phyloP scores from a whole-genome alignment of 768 basidiomycete genomes.

The Rhodosporidiobolus sp. region DNA sequence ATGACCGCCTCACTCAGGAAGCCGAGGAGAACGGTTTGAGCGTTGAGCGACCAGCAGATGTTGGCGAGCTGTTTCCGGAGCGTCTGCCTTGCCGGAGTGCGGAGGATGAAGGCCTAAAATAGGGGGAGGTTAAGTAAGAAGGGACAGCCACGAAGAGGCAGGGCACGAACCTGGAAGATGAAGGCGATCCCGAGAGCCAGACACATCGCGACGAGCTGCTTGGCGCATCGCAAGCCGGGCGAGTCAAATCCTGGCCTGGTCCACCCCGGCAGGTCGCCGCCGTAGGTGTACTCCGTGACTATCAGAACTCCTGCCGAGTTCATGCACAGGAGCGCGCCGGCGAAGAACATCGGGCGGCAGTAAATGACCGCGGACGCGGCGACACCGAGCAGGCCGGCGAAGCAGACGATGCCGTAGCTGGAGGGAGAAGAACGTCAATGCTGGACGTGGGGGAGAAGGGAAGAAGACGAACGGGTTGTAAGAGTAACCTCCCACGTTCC shows the following conservation, averaged over 20 bases:
- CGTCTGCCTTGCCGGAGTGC: slow-evolving; percentile 45
- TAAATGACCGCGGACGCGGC: slow-evolving; percentile 36
- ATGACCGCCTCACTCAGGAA: slow-evolving; percentile 1
- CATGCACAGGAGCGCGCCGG: slow-evolving; percentile 39
- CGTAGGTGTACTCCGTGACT: slow-evolving; percentile 31
- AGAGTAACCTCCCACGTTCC: slow-evolving; percentile 45
- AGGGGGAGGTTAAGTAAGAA: not conserved
- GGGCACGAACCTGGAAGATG: slow-evolving; percentile 42
- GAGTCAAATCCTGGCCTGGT: slow-evolving; percentile 39
- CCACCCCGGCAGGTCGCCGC: slow-evolving; percentile 29
- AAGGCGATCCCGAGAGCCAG: slow-evolving; percentile 45
- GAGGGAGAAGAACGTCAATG: not conserved
- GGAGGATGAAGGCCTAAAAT: slow-evolving; percentile 43
- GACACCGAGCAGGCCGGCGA: slow-evolving; percentile 19
- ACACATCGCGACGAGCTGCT: slow-evolving; percentile 43
- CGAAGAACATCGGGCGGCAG: slow-evolving; percentile 30
- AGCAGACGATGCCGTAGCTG: slow-evolving; percentile 22
- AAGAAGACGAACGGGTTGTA: slow-evolving; percentile 38
- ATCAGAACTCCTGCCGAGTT: slow-evolving; percentile 7
- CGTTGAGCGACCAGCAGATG: slow-evolving; percentile 22
- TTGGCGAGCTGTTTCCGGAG: slow-evolving; percentile 40
- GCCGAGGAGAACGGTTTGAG: slow-evolving; percentile 15
- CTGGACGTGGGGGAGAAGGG: too few relatives aligned
- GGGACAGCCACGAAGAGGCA: not conserved
- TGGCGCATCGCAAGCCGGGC: slow-evolving; percentile 44